Conservation (phyloP, 2,329 filamentous ascomycete species). For the Fusarium verticillioides region DNA sequence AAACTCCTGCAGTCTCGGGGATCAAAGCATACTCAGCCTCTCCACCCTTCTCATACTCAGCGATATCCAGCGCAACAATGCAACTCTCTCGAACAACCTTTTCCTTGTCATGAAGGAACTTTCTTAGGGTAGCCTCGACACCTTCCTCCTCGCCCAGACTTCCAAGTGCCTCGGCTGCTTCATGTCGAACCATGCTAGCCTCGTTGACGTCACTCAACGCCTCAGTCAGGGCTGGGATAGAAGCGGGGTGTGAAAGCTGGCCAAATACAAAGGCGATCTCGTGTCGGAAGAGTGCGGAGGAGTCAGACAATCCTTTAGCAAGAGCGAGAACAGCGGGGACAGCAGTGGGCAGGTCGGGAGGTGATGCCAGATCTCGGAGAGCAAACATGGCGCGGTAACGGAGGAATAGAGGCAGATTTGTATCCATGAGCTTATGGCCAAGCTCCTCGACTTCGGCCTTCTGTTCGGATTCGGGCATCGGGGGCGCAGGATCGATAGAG, state of each 20-base stretch:
- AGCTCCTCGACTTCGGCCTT: slow-evolving; percentile 82
- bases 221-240: slow-evolving; percentile 86
- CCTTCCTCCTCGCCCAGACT: slow-evolving; percentile 93
- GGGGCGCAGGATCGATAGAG: slow-evolving; percentile 94
- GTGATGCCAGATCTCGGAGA: slow-evolving; percentile 92
- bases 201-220: slow-evolving; percentile 83
- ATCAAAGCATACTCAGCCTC: slow-evolving; percentile 93
- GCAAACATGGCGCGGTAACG: slow-evolving; percentile 99
- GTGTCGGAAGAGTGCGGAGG: slow-evolving; percentile 93
- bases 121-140: slow-evolving; percentile 85
- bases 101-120: slow-evolving; percentile 89
- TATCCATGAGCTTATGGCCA: slow-evolving; percentile 81
- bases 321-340: slow-evolving; percentile 87
- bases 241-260: slow-evolving; percentile 95
- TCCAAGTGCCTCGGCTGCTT: slow-evolving; percentile 95
- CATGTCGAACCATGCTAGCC: slow-evolving; percentile 95
- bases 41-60: slow-evolving; percentile 91
- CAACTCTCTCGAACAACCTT: slow-evolving; percentile 94
- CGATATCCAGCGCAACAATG: slow-evolving; percentile 96
- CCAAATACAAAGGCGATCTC: slow-evolving; percentile 99
- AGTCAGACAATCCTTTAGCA: slow-evolving; percentile 84
- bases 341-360: slow-evolving; percentile 89
- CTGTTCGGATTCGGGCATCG: slow-evolving; percentile 76
- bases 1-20: slow-evolving; percentile 66
- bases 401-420: slow-evolving; percentile 82